Conservation (phyloP, 352 stramenopile species). For the Phytopythium montanum region DNA sequence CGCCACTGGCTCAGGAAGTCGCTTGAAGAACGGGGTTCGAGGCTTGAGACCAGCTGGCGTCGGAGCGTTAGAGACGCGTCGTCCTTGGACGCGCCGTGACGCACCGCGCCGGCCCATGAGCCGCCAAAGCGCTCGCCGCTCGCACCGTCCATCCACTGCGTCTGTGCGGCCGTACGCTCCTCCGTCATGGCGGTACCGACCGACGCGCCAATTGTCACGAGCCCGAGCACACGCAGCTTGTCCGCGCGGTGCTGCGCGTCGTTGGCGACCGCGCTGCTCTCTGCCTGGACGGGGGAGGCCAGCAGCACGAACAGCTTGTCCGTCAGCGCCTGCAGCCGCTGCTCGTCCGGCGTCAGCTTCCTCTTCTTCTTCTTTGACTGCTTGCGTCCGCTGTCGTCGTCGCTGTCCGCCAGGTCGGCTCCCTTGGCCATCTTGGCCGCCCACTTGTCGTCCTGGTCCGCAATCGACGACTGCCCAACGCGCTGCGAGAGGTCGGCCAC, state of each 20-base stretch:
- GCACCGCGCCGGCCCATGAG: conserved; percentile 58
- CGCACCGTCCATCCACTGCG: conserved; percentile 79
- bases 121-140: conserved; percentile 39
- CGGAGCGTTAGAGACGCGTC: conserved; percentile 54
- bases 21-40: conserved; percentile 9
- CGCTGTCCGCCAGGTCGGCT: conserved; percentile 35
- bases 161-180: conserved; percentile 71
- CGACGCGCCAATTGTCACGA: conserved; percentile 55
- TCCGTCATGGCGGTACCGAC: conserved; percentile 48
- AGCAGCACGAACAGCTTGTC: conserved; percentile 69
- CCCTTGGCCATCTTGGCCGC: conserved; percentile 48
- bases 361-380: conserved; percentile 35
- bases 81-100: conserved; percentile 79
- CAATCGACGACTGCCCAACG: conserved; percentile 16
- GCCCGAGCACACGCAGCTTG: conserved; percentile 61
- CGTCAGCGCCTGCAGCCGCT: conserved; percentile 63
- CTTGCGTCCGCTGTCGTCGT: conserved; percentile 39
- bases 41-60: conserved; percentile 26
- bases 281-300: conserved; percentile 23
- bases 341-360: conserved; percentile 54
- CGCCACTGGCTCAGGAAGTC: conserved; percentile 44
- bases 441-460: conserved; percentile 54
- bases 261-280: background rate
- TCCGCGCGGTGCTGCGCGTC: conserved; percentile 42
- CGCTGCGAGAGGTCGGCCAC: conserved; percentile 48